phyloP scores from a whole-genome alignment of 139 green algal genomes.

The Nannochloris sp. region DNA sequence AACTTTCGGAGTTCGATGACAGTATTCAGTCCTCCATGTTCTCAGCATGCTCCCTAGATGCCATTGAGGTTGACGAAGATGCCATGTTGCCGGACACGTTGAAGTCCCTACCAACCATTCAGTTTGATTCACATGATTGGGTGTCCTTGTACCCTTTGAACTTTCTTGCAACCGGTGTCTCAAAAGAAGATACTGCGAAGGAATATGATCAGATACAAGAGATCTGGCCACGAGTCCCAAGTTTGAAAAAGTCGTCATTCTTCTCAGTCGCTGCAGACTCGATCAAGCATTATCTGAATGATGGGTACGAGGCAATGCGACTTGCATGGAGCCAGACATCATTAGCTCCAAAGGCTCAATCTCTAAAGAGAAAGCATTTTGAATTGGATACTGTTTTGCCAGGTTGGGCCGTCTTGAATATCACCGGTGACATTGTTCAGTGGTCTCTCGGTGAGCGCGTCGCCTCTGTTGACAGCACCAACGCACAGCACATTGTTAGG shows the following conservation, averaged over 20 bases:
- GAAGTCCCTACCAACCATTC: not conserved
- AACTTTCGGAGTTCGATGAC: not conserved
- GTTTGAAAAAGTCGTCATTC: not conserved
- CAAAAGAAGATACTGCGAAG: constrained; percentile 3
- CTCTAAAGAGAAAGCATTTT: not conserved
- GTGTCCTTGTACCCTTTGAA: constrained; percentile 26
- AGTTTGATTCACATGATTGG: constrained; percentile 10
- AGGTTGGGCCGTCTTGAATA: constrained; percentile 35
- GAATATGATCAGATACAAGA: not conserved
- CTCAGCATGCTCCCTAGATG: not conserved
- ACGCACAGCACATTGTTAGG: constrained; percentile 22
- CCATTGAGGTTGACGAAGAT: constrained; percentile 1
- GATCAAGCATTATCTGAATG: not conserved
- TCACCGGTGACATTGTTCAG: constrained; percentile 24
- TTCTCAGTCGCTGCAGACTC: not conserved
- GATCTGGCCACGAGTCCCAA: not conserved
- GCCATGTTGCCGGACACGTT: constrained; percentile 2
- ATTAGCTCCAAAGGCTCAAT: not conserved
- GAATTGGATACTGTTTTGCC: constrained; percentile 11
- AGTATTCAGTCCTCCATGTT: not conserved
- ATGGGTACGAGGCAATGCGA: not conserved
- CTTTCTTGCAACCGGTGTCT: constrained; percentile 8
- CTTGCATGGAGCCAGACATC: not conserved
- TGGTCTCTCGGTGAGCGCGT: constrained; percentile 28
- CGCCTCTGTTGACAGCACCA: not conserved